Base-by-base conservation (phyloP, 768 basidiomycete genomes). In the Calocybe gangraenosa region DNA sequence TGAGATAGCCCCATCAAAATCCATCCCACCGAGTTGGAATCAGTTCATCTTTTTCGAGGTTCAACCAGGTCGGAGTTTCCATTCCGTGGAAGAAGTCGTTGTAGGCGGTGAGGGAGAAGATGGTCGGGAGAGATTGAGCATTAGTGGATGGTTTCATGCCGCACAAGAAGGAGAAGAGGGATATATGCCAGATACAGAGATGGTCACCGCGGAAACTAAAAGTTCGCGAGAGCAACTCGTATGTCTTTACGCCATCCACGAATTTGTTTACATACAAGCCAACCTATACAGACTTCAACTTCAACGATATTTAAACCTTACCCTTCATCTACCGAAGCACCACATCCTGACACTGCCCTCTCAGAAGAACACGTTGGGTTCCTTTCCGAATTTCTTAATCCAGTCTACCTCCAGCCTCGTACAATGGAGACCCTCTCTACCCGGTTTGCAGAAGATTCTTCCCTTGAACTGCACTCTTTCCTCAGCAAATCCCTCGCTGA, bases 61-160 rank as follows among this genome's bases (percentile, higher is more conserved):
- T n/a, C 92, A 95, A 64, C 95, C 95, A 0, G 94, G 95, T 0
- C 72, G 76, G 62, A 96, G 93, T 58, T 97, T 97, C 67, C 95
- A 98, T 64, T 89, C 92, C 0, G 95, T 98, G 3, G 89, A 97
- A 58, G 95, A 98, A 62, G 95, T 97, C 23, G 81, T 95, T n/a
- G 84, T 90, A 0, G 86, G 82, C 0, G 80, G 81, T 37, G 75
- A 71, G 37, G 79, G 65, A 17, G 68, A 81, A 50, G 86, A 87
- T 35, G 85, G 84, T 0, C 66, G 81, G 35, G 76, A 85, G 55
- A 71, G 95, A 28, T 65, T 97, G 55, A 92, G 88, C 52, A 88
- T 97, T 56, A 92, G 88, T 55, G 95, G 95, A 6, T 98, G 95
- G 95, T 98, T 97, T 69, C 95, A 98, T 60, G 82, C 84, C 18